These are phyloP conservation scores for Pythium coloratum DNA, from an alignment of 352 stramenopile species.

Conservation along the genomic window DNA sequence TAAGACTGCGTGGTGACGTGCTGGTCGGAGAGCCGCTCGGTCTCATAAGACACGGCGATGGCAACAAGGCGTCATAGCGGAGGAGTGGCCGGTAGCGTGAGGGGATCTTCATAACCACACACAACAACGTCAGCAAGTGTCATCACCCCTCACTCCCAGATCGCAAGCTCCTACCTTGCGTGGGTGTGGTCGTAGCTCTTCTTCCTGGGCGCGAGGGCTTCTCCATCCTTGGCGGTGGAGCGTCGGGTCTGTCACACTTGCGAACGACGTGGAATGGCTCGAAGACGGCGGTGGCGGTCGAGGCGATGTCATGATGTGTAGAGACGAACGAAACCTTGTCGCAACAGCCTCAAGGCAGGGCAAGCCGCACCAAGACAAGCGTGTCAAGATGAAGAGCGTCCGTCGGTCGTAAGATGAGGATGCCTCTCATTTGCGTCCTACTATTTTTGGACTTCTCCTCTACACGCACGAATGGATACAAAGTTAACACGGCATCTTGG, in stretches of 20 bases:
- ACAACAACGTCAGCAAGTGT: not conserved
- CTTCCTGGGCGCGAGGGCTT: conserved; percentile 36
- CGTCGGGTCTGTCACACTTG: conserved; percentile 52
- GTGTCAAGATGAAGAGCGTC: not conserved
- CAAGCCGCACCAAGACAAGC: not conserved
- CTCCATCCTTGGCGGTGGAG: conserved; percentile 56
- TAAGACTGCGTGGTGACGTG: not conserved
- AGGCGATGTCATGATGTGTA: conserved; percentile 10
- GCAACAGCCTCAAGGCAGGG: too few relatives aligned
- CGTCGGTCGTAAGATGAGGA: too few relatives aligned
- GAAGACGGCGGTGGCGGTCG: conserved; percentile 7
- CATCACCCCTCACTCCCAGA: too few relatives aligned
- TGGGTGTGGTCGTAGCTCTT: conserved; percentile 20
- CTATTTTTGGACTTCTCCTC: too few relatives aligned
- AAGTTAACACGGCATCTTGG: not conserved
- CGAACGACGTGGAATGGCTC: conserved; percentile 38
- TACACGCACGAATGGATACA: not conserved
- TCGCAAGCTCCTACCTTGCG: conserved; percentile 34
- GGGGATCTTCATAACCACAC: conserved; percentile 33
- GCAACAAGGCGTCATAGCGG: conserved; percentile 25
- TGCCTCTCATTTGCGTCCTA: too few relatives aligned
- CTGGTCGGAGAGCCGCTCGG: not conserved
- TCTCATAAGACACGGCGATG: not conserved
- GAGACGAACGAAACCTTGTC: not conserved
- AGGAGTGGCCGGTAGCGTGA: conserved; percentile 37